Conservation (phyloP, 2,329 filamentous ascomycete species). For the Lachnellula suecica region DNA sequence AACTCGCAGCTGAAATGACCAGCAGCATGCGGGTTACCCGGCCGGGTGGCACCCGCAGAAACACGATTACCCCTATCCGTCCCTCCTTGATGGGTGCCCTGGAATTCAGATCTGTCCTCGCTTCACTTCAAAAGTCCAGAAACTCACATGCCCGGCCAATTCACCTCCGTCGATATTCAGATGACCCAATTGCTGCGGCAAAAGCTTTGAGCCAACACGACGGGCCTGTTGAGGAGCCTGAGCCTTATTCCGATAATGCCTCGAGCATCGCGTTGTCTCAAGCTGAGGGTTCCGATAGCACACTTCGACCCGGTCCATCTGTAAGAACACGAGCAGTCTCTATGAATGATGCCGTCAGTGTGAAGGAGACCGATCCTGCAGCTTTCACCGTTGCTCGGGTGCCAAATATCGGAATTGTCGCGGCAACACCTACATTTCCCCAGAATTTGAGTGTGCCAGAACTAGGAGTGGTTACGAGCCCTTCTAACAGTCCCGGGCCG, state of each 20-base stretch:
- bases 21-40: conserved; percentile 90
- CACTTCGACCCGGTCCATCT: conserved; percentile 13
- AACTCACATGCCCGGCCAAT: conserved; percentile 73
- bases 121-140: conserved; percentile 80
- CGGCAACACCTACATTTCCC: conserved; percentile 41
- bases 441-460: conserved; percentile 23
- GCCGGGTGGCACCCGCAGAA: conserved; percentile 62
- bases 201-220: conserved; percentile 28
- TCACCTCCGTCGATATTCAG: conserved; percentile 67
- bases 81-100: conserved; percentile 91
- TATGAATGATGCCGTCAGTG: conserved; percentile 27
- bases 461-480: conserved; percentile 17
- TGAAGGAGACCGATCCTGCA: conserved; percentile 19
- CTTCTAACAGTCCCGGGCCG: conserved; percentile 31
- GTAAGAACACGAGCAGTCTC: conserved; percentile 30
- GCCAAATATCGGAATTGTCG: conserved; percentile 32
- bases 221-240: conserved; percentile 44
- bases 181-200: conserved; percentile 44
- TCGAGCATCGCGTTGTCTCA: conserved; percentile 41
- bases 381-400: conserved; percentile 27
- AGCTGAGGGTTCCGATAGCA: conserved; percentile 22
- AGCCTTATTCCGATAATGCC: conserved; percentile 34
- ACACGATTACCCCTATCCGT: conserved; percentile 81
- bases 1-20: conserved; percentile 78
- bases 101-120: conserved; percentile 88